Conservation (phyloP, 768 basidiomycete species). For the Kwoniella dejecticola region DNA sequence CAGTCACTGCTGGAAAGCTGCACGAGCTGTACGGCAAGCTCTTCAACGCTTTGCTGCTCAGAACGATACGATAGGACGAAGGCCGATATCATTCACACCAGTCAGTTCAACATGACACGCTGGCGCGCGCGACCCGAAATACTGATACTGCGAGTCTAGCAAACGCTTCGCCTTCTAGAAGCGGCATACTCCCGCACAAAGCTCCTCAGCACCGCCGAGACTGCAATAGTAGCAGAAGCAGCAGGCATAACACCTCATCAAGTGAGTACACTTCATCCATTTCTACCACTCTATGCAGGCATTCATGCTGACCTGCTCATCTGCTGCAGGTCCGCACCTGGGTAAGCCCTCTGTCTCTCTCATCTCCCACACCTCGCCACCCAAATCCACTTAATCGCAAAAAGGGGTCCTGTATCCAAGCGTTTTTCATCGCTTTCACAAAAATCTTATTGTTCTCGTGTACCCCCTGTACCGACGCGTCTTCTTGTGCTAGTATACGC, state of each 20-base stretch:
- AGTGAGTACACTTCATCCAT: constrained; percentile 26
- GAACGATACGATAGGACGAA: not conserved
- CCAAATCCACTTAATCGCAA: not conserved
- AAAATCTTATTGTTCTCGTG: constrained; percentile 4
- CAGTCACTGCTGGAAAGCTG: too few relatives aligned
- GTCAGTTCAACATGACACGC: not conserved
- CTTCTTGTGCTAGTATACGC: not conserved
- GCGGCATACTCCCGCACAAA: constrained; percentile 27
- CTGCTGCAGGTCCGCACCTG: constrained; percentile 45
- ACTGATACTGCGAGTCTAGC: too few relatives aligned
- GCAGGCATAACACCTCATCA: constrained; percentile 37
- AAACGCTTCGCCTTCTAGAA: constrained; percentile 22
- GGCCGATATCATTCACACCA: not conserved
- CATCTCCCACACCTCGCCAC: not conserved
- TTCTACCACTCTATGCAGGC: not conserved
- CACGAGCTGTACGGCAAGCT: too few relatives aligned
- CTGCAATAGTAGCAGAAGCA: constrained; percentile 27
- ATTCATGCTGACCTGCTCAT: not conserved
- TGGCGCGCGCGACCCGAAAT: too few relatives aligned
- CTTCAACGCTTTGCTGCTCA: not conserved
- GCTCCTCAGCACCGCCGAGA: constrained; percentile 31
- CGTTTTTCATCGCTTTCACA: not conserved
- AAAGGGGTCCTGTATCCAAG: not conserved
- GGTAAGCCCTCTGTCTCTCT: constrained; percentile 30
- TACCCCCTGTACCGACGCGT: not conserved